These are phyloP conservation scores for Dendrostoma leiphaemia DNA, from an alignment of 2,329 filamentous ascomycete genomes.

Conservation along the genomic window DNA sequence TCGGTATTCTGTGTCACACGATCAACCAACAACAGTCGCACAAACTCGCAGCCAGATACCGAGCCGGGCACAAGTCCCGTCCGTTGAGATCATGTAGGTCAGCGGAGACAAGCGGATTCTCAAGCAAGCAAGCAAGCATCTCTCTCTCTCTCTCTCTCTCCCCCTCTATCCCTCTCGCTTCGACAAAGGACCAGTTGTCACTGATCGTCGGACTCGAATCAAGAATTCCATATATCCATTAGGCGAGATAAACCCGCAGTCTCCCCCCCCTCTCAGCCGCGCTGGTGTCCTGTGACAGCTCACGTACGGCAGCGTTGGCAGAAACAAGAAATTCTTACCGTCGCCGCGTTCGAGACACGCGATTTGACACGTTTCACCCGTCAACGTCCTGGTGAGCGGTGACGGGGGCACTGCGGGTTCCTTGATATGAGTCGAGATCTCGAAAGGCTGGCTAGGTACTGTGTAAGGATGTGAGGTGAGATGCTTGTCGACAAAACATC, in stretches of 20 bases:
- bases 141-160: not conserved
- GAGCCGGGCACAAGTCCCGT: not conserved
- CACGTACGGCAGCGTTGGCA: not conserved
- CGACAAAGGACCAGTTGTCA: no score
- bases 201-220: no score
- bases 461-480: no score
- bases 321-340: not conserved
- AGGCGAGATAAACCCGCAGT: no score
- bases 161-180: no score
- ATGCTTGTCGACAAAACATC: no score
- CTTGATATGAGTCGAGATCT: not conserved
- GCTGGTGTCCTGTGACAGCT: not conserved
- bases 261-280: no score
- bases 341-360: conserved; percentile 7
- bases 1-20: not conserved
- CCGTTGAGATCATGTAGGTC: not conserved
- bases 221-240: no score
- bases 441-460: no score
- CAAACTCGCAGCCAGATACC: not conserved
- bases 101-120: not conserved
- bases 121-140: not conserved
- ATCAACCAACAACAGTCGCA: not conserved
- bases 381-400: not conserved
- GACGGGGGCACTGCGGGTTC: not conserved
- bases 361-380: conserved; percentile 13